Base-by-base conservation (phyloP, 768 basidiomycete species). In the Phylloporus rhodoxanthus region DNA sequence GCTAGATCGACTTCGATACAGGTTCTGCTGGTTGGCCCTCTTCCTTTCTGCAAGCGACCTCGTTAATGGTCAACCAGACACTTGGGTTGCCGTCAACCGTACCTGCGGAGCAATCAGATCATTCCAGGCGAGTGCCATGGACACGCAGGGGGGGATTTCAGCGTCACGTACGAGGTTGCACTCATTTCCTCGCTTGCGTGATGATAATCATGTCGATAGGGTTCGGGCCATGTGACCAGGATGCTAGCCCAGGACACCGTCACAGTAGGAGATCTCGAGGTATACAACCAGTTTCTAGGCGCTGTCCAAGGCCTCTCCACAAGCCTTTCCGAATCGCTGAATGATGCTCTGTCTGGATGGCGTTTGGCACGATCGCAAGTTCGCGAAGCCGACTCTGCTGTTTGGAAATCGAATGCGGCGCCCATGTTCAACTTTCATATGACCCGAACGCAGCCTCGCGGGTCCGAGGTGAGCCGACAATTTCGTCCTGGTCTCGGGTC, bases 1-100 rank as follows among this genome's bases (percentile, higher is more conserved):
- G 19, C 57, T 86, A n/a, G 69, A 72, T 86, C 28, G 78, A 82
- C 62, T 68, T 86, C 54, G 85, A 87, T 63, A 86, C 84, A 3
- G 82, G 85, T 43, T 82, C 79, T 8, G 56, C 61, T n/a, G 61
- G 60, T 63, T 32, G 8, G 56, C 1, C 33, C 2, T 32, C n/a
- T 34, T 17, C 17, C 17, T 33, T 11, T 47, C n/a, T 8, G 14
- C 7, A 26, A 21, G 14, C 4, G 0, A 7, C 15, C 9, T 8
- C 25, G 2, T 33, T 8, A 30, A 23, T 2, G 4, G 17, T 33
- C 20, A 19, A 13, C 8, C 19, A 29, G 85, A 87, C 60, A 69
- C 83, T n/a, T 86, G 84, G 80, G 62, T 75, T 17, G 72, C 76
- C 25, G 62, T 66, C 13, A 46, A 59, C 39, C 80, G 79, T 56